Evolutionary conservation across 768 basidiomycete genomes (phyloP), one percentile per base, ranked within the genome.

Genomic region (Clitopilus hobsonii): DNA sequence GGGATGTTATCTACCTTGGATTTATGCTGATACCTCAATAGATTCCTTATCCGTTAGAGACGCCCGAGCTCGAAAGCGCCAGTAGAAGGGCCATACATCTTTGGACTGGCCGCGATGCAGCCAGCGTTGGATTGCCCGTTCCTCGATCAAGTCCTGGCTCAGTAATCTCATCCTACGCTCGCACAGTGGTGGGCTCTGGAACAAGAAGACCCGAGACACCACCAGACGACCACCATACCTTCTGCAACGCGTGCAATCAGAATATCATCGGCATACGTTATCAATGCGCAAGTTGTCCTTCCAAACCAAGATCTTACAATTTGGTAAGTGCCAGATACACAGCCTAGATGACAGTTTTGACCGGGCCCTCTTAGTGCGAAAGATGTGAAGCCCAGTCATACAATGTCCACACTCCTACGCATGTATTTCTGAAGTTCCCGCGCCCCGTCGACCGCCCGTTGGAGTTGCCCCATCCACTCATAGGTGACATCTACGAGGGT

Each of bases 261-360:
- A 69, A 76, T 24, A 94, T 96, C 54, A 68, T 84, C 51, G 94
- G 95, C 5, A 72, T 80, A 47, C 78, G 94, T 38, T 98, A 88
- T 67, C 94, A 97, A 65, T 98, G 95, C 65, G 91, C 88, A 13
- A 88, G 86, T 57, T 98, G 95, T 63, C 83, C 91, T 0, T 94
- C 94, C 3, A 74, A 74, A 32, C 85, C 91, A 0, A 72, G 71
- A 18, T 67, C 82, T 8, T 94, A 82, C 67, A 95, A 81, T 66
- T 70, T 97, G 63, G 94, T 96, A 65, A 54, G 82, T 67, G 38
- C n/a, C 49, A 54, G 41, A 5, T 20, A 23, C 22, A 18, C 22
- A 5, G 41, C 3, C 41, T 36, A 36, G 13, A 14, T n/a, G 25
- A 10, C 53, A 38, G 36, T 23, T 58, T 54, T 30, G 27, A 53